Conservation (phyloP, 208 protist species). For the Leishmania tropica region DNA sequence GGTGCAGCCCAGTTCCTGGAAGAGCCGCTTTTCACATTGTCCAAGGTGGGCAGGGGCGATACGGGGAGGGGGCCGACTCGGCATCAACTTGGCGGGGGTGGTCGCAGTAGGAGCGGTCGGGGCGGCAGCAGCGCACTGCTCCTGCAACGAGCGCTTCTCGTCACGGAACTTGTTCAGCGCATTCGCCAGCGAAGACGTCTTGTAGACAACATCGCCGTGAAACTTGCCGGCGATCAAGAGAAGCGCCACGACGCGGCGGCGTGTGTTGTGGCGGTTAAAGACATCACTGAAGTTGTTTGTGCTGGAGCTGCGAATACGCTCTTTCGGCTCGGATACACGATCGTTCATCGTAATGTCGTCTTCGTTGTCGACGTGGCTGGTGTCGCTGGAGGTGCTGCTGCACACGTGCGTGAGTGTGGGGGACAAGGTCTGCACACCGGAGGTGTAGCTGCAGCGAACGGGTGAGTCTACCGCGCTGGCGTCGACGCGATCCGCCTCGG, state of each 20-base stretch:
- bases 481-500: constrained; percentile 9
- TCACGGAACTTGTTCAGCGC: constrained; percentile 30
- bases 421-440: neutral
- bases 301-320: constrained; percentile 15
- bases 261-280: constrained; percentile 33
- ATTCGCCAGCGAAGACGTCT: constrained; percentile 35
- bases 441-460: neutral
- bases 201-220: constrained; percentile 48
- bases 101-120: neutral
- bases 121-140: neutral
- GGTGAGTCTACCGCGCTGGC: constrained; percentile 13
- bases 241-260: constrained; percentile 38
- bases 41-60: constrained; percentile 30
- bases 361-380: constrained; percentile 12
- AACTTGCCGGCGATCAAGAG: constrained; percentile 47
- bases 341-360: neutral
- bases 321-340: neutral
- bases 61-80: constrained; percentile 5
- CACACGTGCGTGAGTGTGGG: constrained; percentile 14
- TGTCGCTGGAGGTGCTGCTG: constrained; percentile 35
- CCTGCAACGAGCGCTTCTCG: constrained; percentile 9
- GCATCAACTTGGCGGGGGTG: neutral
- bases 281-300: constrained; percentile 24
- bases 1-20: constrained; percentile 33
- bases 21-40: constrained; percentile 45